Conservation (phyloP, 2,329 filamentous ascomycete species). For the Nemania bipapillata region DNA sequence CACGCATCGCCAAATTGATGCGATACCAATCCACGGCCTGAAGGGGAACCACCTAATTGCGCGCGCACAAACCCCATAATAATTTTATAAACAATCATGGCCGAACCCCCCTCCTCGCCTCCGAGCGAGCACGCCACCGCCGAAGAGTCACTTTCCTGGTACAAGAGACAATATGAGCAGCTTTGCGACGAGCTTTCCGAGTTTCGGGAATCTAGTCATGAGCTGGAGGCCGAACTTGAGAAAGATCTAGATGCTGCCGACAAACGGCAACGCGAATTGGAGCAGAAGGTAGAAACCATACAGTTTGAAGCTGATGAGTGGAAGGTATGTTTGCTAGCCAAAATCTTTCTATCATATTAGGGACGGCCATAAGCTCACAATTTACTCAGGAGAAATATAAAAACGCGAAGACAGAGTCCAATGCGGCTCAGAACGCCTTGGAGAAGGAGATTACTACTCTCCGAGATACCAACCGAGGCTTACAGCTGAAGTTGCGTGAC, state of each 20-base stretch:
- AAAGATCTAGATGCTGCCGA: constrained; percentile 96
- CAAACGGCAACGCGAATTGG: constrained; percentile 85
- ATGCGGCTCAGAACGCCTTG: constrained; percentile 81
- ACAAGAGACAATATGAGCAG: constrained; percentile 94
- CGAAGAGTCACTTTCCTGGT: constrained; percentile 87
- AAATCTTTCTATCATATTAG: background rate
- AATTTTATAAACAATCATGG: constrained; percentile 55
- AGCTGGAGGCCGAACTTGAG: constrained; percentile 92
- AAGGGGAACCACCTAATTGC: constrained; percentile 29
- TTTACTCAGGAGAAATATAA: constrained; percentile 84
- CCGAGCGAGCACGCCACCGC: constrained; percentile 64
- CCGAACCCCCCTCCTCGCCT: constrained; percentile 71
- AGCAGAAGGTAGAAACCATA: constrained; percentile 86
- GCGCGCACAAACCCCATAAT: background rate
- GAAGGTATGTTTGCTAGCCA: constrained; percentile 75
- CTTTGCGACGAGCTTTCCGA: constrained; percentile 91
- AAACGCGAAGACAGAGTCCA: constrained; percentile 89
- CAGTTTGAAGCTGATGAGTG: constrained; percentile 95
- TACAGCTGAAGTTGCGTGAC: constrained; percentile 87
- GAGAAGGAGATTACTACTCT: constrained; percentile 96
- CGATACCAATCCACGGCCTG: constrained; percentile 23
- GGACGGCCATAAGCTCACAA: constrained; percentile 20
- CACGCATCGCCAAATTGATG: constrained; percentile 26
- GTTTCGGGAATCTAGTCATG: constrained; percentile 92
- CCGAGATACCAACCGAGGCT: constrained; percentile 81